These are phyloP conservation scores for Penicillium silybi DNA, from an alignment of 495 filamentous ascomycete species.

Conservation along the genomic window DNA sequence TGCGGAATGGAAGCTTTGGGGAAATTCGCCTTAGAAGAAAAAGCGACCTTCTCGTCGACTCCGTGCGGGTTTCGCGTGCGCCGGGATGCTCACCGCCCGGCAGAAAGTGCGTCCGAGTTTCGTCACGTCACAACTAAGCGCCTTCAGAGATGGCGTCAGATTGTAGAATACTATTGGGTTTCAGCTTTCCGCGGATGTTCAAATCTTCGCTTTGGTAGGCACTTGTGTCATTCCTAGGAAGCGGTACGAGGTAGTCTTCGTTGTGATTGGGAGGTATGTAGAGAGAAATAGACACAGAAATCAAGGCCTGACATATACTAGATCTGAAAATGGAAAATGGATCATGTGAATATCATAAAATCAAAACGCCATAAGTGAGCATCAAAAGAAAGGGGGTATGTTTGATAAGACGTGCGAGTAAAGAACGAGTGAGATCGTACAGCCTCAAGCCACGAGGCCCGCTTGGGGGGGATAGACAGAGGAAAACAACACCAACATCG, in stretches of 20 bases:
- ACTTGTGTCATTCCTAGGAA: neutral
- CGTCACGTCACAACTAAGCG: too few relatives aligned
- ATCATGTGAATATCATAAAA: constrained; percentile 18
- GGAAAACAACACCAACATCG: neutral
- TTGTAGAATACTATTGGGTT: neutral
- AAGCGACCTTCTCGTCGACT: constrained; percentile 25
- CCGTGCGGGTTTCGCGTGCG: constrained; percentile 31
- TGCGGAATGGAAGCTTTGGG: constrained; percentile 24
- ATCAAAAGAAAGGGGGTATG: constrained; percentile 18
- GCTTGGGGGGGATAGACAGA: neutral
- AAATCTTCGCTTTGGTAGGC: neutral
- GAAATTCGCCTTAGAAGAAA: constrained; percentile 33
- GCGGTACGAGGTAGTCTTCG: constrained; percentile 1
- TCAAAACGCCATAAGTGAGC: constrained; percentile 9
- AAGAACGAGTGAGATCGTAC: constrained; percentile 11
- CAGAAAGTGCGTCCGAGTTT: constrained; percentile 22
- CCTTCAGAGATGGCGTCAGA: too few relatives aligned
- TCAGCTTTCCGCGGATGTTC: neutral
- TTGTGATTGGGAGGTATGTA: neutral
- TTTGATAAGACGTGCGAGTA: constrained; percentile 10
- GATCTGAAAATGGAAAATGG: constrained; percentile 1
- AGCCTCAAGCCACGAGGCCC: constrained; percentile 1
- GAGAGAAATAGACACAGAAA: neutral
- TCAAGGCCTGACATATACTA: constrained; percentile 2
- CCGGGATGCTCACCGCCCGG: constrained; percentile 27